phyloP scores from a whole-genome alignment of 2,329 filamentous ascomycete species.

The Chalaropsis ovoidea region DNA sequence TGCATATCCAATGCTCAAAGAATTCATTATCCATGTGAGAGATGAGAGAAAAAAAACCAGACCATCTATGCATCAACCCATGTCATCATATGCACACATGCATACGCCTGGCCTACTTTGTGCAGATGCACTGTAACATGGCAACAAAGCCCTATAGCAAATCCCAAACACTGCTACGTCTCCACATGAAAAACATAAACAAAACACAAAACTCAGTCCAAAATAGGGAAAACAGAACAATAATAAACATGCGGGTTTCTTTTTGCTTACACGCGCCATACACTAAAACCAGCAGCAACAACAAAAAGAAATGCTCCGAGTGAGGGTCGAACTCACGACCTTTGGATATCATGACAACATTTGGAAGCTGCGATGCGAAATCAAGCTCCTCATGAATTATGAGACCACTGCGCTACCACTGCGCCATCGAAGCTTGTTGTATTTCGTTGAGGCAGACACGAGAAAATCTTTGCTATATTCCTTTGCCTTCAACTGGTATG shows the following conservation, averaged over 20 bases:
- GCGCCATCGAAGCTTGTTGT: constrained; percentile 26
- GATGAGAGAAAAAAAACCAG: neutral
- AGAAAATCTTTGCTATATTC: neutral
- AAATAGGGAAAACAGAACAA: neutral
- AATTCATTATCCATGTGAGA: neutral
- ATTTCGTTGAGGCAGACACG: neutral
- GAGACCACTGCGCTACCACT: constrained; percentile 26
- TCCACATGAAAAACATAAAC: neutral
- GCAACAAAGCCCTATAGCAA: neutral
- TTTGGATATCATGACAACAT: constrained; percentile 24
- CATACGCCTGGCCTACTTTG: neutral
- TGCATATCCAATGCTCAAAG: neutral
- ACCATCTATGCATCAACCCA: neutral
- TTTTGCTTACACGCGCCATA: neutral
- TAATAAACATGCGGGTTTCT: neutral
- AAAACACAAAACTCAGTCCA: neutral
- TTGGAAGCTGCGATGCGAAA: neutral
- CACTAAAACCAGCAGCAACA: neutral
- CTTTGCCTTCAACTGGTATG: neutral
- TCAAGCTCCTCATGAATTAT: constrained; percentile 25
- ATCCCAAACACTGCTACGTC: neutral
- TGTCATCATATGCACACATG: neutral
- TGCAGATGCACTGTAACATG: constrained; percentile 11
- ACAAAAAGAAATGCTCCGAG: constrained; percentile 23
- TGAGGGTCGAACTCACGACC: constrained; percentile 27